phyloP scores from a whole-genome alignment of 768 basidiomycete species.

The Termitomyces titanicus region DNA sequence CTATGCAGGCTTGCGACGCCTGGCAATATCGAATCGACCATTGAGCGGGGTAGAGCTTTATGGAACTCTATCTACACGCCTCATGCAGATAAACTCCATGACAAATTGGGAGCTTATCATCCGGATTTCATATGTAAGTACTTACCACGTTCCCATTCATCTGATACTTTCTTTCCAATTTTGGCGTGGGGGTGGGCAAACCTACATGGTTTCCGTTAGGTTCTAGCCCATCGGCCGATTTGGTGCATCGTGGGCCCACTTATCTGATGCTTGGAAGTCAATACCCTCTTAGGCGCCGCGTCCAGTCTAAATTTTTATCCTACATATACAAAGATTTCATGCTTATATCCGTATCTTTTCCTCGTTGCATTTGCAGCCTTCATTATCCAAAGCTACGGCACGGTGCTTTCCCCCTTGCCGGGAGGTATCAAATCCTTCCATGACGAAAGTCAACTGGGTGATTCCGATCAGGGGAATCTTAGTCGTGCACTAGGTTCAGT shows the following conservation, averaged over 20 bases:
- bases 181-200: constrained; percentile 18
- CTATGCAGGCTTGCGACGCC: constrained; percentile 51
- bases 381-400: constrained; percentile 84
- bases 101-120: constrained; percentile 84
- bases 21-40: constrained; percentile 65
- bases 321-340: constrained; percentile 7
- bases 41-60: constrained; percentile 63
- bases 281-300: not conserved
- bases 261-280: constrained; percentile 22
- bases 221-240: constrained; percentile 24
- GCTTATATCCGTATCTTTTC: constrained; percentile 14
- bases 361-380: constrained; percentile 51
- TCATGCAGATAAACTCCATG: constrained; percentile 84
- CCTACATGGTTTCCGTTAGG: not conserved
- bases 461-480: constrained; percentile 75
- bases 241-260: constrained; percentile 19
- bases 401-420: constrained; percentile 72
- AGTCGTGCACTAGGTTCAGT: constrained; percentile 83
- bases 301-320: constrained; percentile 12
- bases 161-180: constrained; percentile 29
- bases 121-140: constrained; percentile 91
- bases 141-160: constrained; percentile 28
- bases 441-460: constrained; percentile 35
- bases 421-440: constrained; percentile 43
- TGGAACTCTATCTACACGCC: constrained; percentile 90